Evolutionary conservation across 345 rosid genomes (phyloP).

Genomic region (Aegle marmelos): DNA sequence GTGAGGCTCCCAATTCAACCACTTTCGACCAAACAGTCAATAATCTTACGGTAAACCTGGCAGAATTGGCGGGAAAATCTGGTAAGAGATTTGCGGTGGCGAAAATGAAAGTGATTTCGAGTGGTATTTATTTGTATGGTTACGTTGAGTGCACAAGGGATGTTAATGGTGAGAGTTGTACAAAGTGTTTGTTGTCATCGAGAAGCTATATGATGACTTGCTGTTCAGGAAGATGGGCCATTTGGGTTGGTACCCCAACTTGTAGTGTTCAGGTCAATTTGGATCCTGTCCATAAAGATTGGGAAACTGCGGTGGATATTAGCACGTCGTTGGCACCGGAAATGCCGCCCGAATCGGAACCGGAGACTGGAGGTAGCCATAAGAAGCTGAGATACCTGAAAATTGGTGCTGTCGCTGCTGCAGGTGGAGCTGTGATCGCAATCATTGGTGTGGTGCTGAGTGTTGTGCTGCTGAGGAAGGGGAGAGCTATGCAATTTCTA

Average conservation of each 20-base stretch:
- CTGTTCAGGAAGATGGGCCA: neutral
- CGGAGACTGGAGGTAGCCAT: neutral
- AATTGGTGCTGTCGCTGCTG: neutral
- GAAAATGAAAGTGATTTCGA: neutral
- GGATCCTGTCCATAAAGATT: constrained; percentile 12
- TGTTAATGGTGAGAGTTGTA: constrained; percentile 8
- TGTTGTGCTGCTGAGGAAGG: neutral
- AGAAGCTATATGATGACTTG: neutral
- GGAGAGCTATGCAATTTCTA: neutral
- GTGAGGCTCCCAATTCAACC: neutral
- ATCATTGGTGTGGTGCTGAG: neutral
- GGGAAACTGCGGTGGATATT: constrained; percentile 6
- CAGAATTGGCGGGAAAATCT: neutral
- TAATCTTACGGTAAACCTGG: neutral
- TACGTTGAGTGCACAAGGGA: constrained; percentile 13
- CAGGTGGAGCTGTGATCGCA: neutral
- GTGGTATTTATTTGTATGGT: neutral
- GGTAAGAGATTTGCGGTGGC: neutral
- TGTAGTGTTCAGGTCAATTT: constrained; percentile 4
- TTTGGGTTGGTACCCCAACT: constrained; percentile 7
- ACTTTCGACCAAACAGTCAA: neutral
- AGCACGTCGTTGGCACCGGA: neutral
- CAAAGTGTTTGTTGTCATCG: constrained; percentile 1
- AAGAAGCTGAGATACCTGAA: neutral
- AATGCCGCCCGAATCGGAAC: neutral